A percentile compares a stretch with the other conserved stretches of the same genome.
Conservation (phyloP, 129 eudicot genomes). For the Helianthus tuberosus region DNA sequence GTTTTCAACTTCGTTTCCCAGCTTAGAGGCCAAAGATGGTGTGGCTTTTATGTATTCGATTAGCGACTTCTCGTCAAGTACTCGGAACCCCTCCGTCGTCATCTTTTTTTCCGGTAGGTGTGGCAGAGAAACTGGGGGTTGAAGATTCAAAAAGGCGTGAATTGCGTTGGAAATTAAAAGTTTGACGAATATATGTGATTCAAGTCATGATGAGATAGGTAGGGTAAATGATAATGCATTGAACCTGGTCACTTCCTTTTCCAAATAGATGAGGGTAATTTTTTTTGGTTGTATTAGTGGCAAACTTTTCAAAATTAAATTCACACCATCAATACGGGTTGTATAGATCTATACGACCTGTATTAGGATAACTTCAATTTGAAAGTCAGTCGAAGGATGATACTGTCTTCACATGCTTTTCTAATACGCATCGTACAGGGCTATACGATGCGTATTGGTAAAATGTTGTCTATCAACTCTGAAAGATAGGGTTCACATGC, state of each 20-base stretch:
- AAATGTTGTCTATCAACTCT: no score
- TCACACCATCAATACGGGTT: no score
- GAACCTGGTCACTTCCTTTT: conserved; percentile 19
- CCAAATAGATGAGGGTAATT: no score
- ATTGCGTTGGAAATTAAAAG: conserved; percentile 18
- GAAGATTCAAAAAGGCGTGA: conserved; percentile 28
- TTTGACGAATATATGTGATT: background rate
- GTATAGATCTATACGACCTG: no score
- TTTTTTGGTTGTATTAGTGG: no score
- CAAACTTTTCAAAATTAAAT: no score
- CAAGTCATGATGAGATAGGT: background rate
- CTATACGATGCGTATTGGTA: no score
- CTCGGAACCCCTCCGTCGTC: conserved; percentile 54
- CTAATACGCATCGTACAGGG: no score
- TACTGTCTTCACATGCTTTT: no score
- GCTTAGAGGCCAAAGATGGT: conserved; percentile 62
- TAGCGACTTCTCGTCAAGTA: conserved; percentile 71
- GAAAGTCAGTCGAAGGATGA: no score
- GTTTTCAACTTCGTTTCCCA: conserved; percentile 59
- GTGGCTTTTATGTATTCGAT: conserved; percentile 77
- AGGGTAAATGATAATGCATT: background rate
- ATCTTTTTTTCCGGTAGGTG: conserved; percentile 13
- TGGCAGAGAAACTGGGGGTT: background rate
- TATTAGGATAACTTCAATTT: no score
- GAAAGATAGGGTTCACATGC: no score